Conservation (phyloP, 2,329 filamentous ascomycete genomes). For the Aspergillus sp. region DNA sequence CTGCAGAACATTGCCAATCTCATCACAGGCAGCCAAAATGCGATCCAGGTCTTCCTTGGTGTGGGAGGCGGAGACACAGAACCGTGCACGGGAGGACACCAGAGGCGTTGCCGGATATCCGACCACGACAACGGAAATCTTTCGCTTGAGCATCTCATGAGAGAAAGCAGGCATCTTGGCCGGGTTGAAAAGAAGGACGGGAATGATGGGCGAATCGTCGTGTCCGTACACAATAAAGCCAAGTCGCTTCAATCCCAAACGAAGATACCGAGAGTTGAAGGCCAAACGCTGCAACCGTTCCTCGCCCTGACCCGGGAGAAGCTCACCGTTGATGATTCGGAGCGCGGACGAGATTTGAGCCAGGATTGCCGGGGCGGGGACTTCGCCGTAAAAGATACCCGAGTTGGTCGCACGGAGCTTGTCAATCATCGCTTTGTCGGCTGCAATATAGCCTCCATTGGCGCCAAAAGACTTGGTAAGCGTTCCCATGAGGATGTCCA, state of each 20-base stretch:
- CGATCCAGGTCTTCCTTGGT: slow-evolving; percentile 98
- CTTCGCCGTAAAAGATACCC: slow-evolving; percentile 81
- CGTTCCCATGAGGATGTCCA: slow-evolving; percentile 97
- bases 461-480: slow-evolving; percentile 98
- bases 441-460: slow-evolving; percentile 93
- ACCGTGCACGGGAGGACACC: slow-evolving; percentile 89
- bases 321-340: slow-evolving; percentile 82
- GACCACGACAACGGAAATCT: slow-evolving; percentile 95
- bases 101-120: slow-evolving; percentile 95
- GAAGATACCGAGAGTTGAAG: slow-evolving; percentile 98
- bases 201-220: slow-evolving; percentile 96
- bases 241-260: slow-evolving; percentile 91
- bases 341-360: slow-evolving; percentile 87
- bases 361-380: slow-evolving; percentile 81
- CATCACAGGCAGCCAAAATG: slow-evolving; percentile 82
- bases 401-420: slow-evolving; percentile 85
- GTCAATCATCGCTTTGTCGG: slow-evolving; percentile 85
- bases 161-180: slow-evolving; percentile 98
- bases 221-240: slow-evolving; percentile 97
- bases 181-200: slow-evolving; percentile 93
- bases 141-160: slow-evolving; percentile 96
- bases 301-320: slow-evolving; percentile 86
- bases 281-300: slow-evolving; percentile 93
- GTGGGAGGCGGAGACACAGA: slow-evolving; percentile 93
- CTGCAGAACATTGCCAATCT: slow-evolving; percentile 87